These are phyloP conservation scores for Lathyrus oleraceus DNA, from an alignment of 306 rosid genomes.

Conservation along the genomic window DNA sequence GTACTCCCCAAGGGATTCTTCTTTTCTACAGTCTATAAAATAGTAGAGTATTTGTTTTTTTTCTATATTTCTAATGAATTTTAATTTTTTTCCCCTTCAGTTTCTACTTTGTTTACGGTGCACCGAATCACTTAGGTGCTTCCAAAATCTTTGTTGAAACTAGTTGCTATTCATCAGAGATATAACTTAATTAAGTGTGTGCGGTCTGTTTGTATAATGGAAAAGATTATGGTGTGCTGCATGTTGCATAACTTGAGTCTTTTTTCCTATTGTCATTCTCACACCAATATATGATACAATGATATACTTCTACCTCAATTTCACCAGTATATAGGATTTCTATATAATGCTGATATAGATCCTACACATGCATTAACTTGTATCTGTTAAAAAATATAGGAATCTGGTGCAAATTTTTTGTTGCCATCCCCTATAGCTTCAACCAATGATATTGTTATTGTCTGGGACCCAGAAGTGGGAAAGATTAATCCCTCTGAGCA, in stretches of 20 bases:
- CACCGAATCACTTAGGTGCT: slow-evolving; percentile 1
- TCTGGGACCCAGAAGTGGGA: slow-evolving; percentile 96
- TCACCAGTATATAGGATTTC: slow-evolving; percentile 1
- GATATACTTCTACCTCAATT: slow-evolving; percentile 14
- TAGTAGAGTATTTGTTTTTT: slow-evolving; percentile 7
- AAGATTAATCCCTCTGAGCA: slow-evolving; percentile 94
- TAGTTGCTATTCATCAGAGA: not conserved
- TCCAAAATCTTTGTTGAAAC: slow-evolving; percentile 10
- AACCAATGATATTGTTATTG: slow-evolving; percentile 85
- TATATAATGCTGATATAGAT: slow-evolving; percentile 26
- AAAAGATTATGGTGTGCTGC: not conserved
- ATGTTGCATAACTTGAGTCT: slow-evolving; percentile 1
- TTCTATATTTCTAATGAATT: slow-evolving; percentile 1
- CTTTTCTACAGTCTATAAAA: slow-evolving; percentile 1
- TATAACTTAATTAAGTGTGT: not conserved
- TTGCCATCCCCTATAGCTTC: slow-evolving; percentile 91
- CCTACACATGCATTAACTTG: slow-evolving; percentile 23
- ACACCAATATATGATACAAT: not conserved
- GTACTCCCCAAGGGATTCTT: not conserved
- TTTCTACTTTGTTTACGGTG: not conserved
- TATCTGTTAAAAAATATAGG: slow-evolving; percentile 63
- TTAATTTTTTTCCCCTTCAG: not conserved
- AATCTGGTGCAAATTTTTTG: slow-evolving; percentile 93
- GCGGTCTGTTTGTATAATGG: not conserved
- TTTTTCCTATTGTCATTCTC: slow-evolving; percentile 15